These are phyloP conservation scores for Citrus inodora DNA, from an alignment of 345 rosid species.

Conservation along the genomic window DNA sequence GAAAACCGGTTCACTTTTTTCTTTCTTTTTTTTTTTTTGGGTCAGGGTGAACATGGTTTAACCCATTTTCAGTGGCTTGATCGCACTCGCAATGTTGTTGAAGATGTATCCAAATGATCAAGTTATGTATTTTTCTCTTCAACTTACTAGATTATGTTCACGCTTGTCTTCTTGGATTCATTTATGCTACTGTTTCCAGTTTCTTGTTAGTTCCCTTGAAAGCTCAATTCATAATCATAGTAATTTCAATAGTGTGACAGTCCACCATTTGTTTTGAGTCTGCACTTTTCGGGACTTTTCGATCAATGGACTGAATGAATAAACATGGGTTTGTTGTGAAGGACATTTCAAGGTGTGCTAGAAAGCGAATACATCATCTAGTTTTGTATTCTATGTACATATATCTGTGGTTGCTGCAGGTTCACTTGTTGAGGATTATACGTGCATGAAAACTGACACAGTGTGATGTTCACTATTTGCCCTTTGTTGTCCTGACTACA, in stretches of 20 bases:
- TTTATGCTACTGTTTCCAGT: background rate
- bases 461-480: background rate
- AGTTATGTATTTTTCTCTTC: background rate
- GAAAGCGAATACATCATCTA: background rate
- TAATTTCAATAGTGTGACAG: background rate
- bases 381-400: background rate
- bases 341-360: background rate
- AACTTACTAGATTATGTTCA: background rate
- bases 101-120: slow-evolving; percentile 73
- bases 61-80: slow-evolving; percentile 96
- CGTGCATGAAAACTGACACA: background rate
- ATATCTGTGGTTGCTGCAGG: background rate
- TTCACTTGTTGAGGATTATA: background rate
- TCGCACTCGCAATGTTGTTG: slow-evolving; percentile 55
- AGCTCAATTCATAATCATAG: background rate
- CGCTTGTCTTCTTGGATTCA: background rate
- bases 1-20: background rate
- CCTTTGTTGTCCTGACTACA: background rate
- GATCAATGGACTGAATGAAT: background rate
- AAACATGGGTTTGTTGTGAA: background rate
- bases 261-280: background rate
- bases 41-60: slow-evolving; percentile 86
- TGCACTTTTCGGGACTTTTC: background rate
- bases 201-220: background rate
- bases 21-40: background rate